Evolutionary conservation across 2,329 filamentous ascomycete species (phyloP), one percentile per base, ranked within the genome.

Genomic region (Arthrobotrys conoides): DNA sequence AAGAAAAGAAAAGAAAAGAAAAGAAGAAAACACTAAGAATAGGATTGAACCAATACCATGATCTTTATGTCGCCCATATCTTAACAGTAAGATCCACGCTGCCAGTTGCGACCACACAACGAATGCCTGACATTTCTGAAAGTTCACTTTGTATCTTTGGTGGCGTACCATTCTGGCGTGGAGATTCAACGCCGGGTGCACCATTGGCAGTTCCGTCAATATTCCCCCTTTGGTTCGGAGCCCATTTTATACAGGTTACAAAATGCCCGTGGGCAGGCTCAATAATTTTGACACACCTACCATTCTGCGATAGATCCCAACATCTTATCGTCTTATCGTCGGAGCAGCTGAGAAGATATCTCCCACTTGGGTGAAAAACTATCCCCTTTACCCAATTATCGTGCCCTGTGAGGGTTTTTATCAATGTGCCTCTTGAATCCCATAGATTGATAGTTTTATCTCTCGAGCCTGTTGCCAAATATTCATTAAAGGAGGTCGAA

Each of bases 321-420:
- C 94, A 97, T 70, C 94, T 88, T 76, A 98, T 87, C 3, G 93
- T 94, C 86, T 96, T 97, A 86, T 98, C 95, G 83, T 98, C 95
- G 16, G 91, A 89, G 20, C 92, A 93, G 5, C 91, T 94, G 5
- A 98, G 86, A 0, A 98, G 88, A 82, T 96, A 97, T 84, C 95
- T 96, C 51, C 95, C 95, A 8, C 93, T 92, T 0, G 95, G 95
- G 82, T 97, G 95, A 84, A 97, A 98, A 9, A 93, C 90, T 5
- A 97, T 85, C 0, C 89, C 92, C 36, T 93, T 90, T 8, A 98
- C 90, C 95, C 95, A 98, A 83, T 97, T 97, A 84, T 97, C 94
- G 83, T 97, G 95, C 0, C 95, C 95, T 0, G 90, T 86, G 0
- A 98, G 87, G 0, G 92, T 96, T 84, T 93, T 95, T 83, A 97